Evolutionary conservation across 2,329 filamentous ascomycete genomes (phyloP), one percentile per base, ranked within the genome.

Genomic region (Raffaelea arxii): DNA sequence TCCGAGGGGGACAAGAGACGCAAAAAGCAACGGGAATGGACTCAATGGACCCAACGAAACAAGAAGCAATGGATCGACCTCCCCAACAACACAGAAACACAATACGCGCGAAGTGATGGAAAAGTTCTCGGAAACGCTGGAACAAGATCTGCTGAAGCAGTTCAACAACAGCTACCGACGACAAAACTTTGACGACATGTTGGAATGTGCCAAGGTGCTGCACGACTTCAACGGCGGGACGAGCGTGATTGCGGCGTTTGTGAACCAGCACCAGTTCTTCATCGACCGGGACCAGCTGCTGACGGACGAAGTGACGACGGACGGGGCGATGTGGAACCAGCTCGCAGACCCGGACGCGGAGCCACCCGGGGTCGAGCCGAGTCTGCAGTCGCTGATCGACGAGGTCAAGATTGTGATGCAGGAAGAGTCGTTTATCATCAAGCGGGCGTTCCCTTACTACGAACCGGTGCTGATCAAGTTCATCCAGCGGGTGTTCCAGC

Each of bases 201-300:
- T 87, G 68, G 92, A 97, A 62, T 98, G 92, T 62, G 87, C 94
- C 46, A 86, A 86, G 58, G 92, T 96, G 37, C 71, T 98, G 51
- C 78, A 92, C 61, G 92, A 97, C 65, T 98, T 98, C 72, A 95
- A 91, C 62, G 89, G 92, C 44, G 92, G 92, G 44, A 82, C 88
- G 48, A 97, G 90, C 61, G 92, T 97, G 49, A 94, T 96, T 64
- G 91, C 87, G 14, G 75, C 91, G 11, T 98, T 97, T 63, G 91
- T 98, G 59, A 98, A 98, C 61, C 92, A 98, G 63, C 94, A 98
- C 66, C 89, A 95, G 59, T 98, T 98, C 74, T 98, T 98, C 67
- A 96, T 98, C 59, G 92, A 97, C 61, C 77, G 90, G 23, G 92
- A 89, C 55, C 91, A 97, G 62, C 72, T 98, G 48, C 83, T 95